Evolutionary conservation across 2,329 filamentous ascomycete species (phyloP).

Genomic region (Fusarium azukiicola): DNA sequence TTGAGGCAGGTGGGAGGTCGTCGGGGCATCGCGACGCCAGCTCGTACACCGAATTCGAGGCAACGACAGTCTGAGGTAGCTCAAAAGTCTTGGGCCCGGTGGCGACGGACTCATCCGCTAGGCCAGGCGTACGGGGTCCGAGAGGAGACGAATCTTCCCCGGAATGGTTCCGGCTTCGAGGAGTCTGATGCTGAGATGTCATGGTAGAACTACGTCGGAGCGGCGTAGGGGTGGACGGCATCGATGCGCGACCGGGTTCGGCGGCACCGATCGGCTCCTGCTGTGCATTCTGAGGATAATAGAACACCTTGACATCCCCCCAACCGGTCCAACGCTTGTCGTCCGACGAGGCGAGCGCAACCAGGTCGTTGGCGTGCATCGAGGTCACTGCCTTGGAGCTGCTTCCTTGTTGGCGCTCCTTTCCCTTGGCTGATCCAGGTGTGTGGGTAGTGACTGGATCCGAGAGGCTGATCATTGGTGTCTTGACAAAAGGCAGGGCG

Average conservation of each 20-base stretch:
- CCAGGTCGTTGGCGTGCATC: slow-evolving; percentile 91
- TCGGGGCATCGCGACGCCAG: slow-evolving; percentile 77
- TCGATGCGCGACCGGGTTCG: slow-evolving; percentile 64
- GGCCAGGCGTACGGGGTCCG: slow-evolving; percentile 66
- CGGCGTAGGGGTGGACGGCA: slow-evolving; percentile 87
- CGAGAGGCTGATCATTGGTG: slow-evolving; percentile 74
- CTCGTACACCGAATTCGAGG: slow-evolving; percentile 75
- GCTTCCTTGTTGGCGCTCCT: slow-evolving; percentile 80
- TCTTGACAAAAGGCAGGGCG: slow-evolving; percentile 90
- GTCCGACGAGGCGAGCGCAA: slow-evolving; percentile 84
- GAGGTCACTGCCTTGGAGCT: slow-evolving; percentile 72
- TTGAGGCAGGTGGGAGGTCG: slow-evolving; percentile 85
- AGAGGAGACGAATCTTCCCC: slow-evolving; percentile 73
- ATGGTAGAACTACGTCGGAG: slow-evolving; percentile 84
- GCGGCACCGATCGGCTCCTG: slow-evolving; percentile 46
- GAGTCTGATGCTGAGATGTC: slow-evolving; percentile 64
- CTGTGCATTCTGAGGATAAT: slow-evolving; percentile 79
- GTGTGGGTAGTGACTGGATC: slow-evolving; percentile 77
- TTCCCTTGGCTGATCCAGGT: slow-evolving; percentile 83
- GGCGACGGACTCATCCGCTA: slow-evolving; percentile 58
- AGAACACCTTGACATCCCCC: slow-evolving; percentile 89
- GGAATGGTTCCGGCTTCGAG: slow-evolving; percentile 60
- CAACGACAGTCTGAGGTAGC: slow-evolving; percentile 78
- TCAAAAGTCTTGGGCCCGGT: slow-evolving; percentile 81
- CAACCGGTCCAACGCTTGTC: slow-evolving; percentile 85